Conservation (phyloP, 2,329 filamentous ascomycete species). For the Lanzia echinophila region DNA sequence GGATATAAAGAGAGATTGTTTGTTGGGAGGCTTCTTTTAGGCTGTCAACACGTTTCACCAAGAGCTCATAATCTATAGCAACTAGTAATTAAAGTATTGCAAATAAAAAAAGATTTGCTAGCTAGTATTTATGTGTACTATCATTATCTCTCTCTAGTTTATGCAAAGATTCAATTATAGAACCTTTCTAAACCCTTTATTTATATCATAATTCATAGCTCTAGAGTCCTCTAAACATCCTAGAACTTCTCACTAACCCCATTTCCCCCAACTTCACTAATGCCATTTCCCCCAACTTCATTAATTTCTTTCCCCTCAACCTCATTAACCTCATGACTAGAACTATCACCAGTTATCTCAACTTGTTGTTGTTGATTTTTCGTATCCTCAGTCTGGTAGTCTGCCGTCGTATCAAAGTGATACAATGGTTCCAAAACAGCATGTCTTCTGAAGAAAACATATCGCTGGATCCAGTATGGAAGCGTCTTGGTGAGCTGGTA, state of each 20-base stretch:
- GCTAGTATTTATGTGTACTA: too few species aligned
- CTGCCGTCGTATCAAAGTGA: constrained; percentile 2
- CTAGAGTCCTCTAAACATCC: too few species aligned
- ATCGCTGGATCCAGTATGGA: constrained; percentile 9
- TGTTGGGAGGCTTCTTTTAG: too few species aligned
- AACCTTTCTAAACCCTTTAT: too few species aligned
- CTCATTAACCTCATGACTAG: neutral
- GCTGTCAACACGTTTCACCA: too few species aligned
- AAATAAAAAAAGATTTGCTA: too few species aligned
- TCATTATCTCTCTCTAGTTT: too few species aligned
- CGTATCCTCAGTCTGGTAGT: neutral
- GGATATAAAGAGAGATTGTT: too few species aligned
- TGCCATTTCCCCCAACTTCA: neutral
- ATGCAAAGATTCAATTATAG: too few species aligned
- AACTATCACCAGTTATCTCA: neutral
- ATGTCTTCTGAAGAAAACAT: constrained; percentile 3
- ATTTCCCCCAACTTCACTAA: neutral
- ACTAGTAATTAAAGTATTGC: too few species aligned
- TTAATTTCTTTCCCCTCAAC: neutral
- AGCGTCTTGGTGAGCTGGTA: constrained; percentile 34
- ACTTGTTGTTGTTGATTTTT: neutral
- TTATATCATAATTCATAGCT: neutral
- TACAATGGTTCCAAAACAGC: constrained; percentile 2
- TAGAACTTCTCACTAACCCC: too few species aligned
- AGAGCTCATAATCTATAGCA: too few species aligned